Percentiles rank a stretch among this genome's conserved stretches.
These are phyloP conservation scores for Deakozyma indianensis DNA, from an alignment of 805 yeast genomes.

Conservation along the genomic window DNA sequence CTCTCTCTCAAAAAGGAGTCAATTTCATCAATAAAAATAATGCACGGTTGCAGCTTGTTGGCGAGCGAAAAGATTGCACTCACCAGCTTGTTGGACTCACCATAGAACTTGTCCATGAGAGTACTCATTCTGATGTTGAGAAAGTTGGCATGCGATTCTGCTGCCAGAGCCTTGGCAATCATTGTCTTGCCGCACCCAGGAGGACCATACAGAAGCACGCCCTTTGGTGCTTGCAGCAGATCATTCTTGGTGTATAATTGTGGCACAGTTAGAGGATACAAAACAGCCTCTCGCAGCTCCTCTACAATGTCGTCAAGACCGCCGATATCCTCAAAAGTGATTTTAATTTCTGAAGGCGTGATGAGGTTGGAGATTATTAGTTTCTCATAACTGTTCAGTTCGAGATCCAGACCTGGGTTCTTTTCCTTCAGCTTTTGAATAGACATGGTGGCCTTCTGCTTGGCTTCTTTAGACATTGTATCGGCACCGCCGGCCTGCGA, in stretches of 20 bases:
- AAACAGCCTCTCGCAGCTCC: slow-evolving; percentile 76
- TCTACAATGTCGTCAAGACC: slow-evolving; percentile 74
- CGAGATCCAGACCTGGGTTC: slow-evolving; percentile 44
- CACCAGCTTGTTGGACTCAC: slow-evolving; percentile 86
- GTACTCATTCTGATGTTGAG: slow-evolving; percentile 85
- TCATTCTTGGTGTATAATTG: slow-evolving; percentile 40
- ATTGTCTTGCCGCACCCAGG: slow-evolving; percentile 98
- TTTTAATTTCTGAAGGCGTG: slow-evolving; percentile 69
- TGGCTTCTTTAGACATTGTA: slow-evolving; percentile 39
- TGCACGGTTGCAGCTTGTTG: slow-evolving; percentile 81
- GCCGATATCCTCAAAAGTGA: slow-evolving; percentile 71
- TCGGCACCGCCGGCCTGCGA: slow-evolving; percentile 30
- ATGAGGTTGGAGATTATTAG: slow-evolving; percentile 66
- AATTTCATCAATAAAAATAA: slow-evolving; percentile 89
- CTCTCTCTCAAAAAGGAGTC: slow-evolving; percentile 88
- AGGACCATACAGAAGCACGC: slow-evolving; percentile 85
- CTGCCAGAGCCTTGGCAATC: slow-evolving; percentile 91
- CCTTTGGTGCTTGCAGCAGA: slow-evolving; percentile 81
- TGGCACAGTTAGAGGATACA: slow-evolving; percentile 57
- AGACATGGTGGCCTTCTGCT: slow-evolving; percentile 43
- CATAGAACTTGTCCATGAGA: slow-evolving; percentile 95
- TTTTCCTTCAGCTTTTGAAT: slow-evolving; percentile 40
- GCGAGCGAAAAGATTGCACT: slow-evolving; percentile 90
- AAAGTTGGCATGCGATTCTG: slow-evolving; percentile 83
- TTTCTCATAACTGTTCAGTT: slow-evolving; percentile 60